These are phyloP conservation scores for Huntiella decipiens DNA, from an alignment of 2,329 filamentous ascomycete species.

Conservation along the genomic window DNA sequence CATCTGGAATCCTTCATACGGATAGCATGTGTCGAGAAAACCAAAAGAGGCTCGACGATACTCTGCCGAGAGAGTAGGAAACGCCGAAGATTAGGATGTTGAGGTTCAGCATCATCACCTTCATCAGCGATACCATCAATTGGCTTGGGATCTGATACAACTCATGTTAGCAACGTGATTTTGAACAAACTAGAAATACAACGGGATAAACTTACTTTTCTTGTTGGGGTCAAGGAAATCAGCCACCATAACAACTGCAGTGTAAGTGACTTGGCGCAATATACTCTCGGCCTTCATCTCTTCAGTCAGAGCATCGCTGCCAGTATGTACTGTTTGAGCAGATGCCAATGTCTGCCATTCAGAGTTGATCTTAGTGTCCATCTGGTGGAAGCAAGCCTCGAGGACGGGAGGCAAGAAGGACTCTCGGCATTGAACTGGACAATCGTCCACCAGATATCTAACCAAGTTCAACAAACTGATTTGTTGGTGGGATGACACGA, in stretches of 20 bases:
- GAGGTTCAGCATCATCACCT: conserved; percentile 5
- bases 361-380: conserved; percentile 67
- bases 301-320: conserved; percentile 64
- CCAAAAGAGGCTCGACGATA: conserved; percentile 70
- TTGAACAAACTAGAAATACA: neutral
- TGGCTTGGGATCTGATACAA: conserved; percentile 6
- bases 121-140: neutral
- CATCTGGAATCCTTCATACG: conserved; percentile 78
- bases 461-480: conserved; percentile 84
- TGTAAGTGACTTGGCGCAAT: conserved; percentile 76
- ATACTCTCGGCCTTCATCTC: conserved; percentile 99
- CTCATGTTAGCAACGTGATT: neutral
- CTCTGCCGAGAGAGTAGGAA: conserved; percentile 64
- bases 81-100: conserved; percentile 44
- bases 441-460: conserved; percentile 77
- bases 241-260: conserved; percentile 78
- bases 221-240: conserved; percentile 64
- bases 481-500: conserved; percentile 78
- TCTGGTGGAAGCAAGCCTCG: conserved; percentile 61
- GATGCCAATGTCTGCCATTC: conserved; percentile 70
- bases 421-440: conserved; percentile 55
- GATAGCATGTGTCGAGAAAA: conserved; percentile 83
- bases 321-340: conserved; percentile 40
- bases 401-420: conserved; percentile 76
- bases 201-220: conserved; percentile 30